Evolutionary conservation across 1,284 basidiomycete species (phyloP), one percentile per base, ranked within the genome.

Genomic region (Cronartium quercuum): DNA sequence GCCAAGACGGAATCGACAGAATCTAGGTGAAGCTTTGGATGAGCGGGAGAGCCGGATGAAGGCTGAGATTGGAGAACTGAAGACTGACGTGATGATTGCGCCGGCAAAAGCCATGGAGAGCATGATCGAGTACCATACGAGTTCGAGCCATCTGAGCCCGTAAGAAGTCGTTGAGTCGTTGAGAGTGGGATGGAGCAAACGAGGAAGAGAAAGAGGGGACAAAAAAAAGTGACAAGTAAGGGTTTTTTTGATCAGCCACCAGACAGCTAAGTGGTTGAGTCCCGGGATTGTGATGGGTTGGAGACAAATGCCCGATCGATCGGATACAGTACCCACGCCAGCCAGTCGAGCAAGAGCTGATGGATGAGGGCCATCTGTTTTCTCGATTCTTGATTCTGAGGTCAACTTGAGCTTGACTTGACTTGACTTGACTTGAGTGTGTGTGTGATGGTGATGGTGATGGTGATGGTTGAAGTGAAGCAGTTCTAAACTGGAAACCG

Each of bases 81-180:
- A 24, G 55, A 70, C 68, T 18, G n/a, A 71, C 69, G 69, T 61
- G 24, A 71, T 63, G 42, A 62, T 3, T 64, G 69, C 61, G 42
- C 69, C 69, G 4, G 69, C 38, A 37, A 71, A 21, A 47, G 69
- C 60, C 69, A 71, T 71, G 41, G 57, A 18, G 29, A 71, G 44
- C 69, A 71, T 71, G 61, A 58, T 41, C 35, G 61, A 44, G 29
- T 71, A 71, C 69, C 69, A 71, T 51, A n/a, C 61, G 44, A 71
- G 65, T 34, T 42, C 61, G 63, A 64, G 38, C 69, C 69, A 71
- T 63, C 69, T 71, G 60, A 63, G 41, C 58, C 63, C 13, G 65
- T n/a, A 18, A 4, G 47, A 51, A 18, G 10, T 51, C 3, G 47
- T 51, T 51, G 47, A 18, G 10, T 51, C 3, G 47, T 51, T 51